Percentiles rank a stretch among this genome's conserved stretches.
These are phyloP conservation scores for Komagataea norvegica DNA, from an alignment of 1,139 yeast species.

Conservation along the genomic window DNA sequence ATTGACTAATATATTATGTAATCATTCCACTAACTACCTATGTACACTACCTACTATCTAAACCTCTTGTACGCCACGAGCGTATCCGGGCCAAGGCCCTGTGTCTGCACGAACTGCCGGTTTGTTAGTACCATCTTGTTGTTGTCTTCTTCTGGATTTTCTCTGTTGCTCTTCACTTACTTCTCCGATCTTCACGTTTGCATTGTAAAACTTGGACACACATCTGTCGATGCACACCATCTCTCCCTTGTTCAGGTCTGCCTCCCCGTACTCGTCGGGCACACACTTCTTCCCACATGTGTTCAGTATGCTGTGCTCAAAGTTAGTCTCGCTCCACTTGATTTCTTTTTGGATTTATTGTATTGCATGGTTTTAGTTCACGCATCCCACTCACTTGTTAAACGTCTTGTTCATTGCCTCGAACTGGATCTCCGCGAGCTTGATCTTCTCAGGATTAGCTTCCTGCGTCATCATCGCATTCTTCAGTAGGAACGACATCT, in stretches of 20 bases:
- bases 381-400: constrained; percentile 36
- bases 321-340: constrained; percentile 3
- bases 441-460: constrained; percentile 63
- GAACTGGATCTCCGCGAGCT: constrained; percentile 70
- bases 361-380: neutral
- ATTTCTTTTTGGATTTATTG: neutral
- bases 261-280: constrained; percentile 70
- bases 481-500: constrained; percentile 62
- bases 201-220: constrained; percentile 65
- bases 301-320: constrained; percentile 37
- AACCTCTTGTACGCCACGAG: constrained; percentile 20
- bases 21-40: too few relatives aligned
- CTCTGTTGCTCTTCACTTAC: constrained; percentile 15
- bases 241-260: constrained; percentile 77
- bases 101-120: constrained; percentile 21
- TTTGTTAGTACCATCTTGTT: constrained; percentile 3
- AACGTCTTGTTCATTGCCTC: constrained; percentile 68
- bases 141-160: neutral
- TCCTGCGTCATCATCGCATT: constrained; percentile 31
- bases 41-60: constrained; percentile 1
- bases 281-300: constrained; percentile 70
- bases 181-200: constrained; percentile 59
- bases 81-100: constrained; percentile 22
- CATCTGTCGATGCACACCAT: constrained; percentile 71
- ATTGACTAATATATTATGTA: too few relatives aligned